These are phyloP conservation scores for Stagonosporopsis cucurbitacearum DNA, from an alignment of 2,329 filamentous ascomycete genomes.

Conservation along the genomic window DNA sequence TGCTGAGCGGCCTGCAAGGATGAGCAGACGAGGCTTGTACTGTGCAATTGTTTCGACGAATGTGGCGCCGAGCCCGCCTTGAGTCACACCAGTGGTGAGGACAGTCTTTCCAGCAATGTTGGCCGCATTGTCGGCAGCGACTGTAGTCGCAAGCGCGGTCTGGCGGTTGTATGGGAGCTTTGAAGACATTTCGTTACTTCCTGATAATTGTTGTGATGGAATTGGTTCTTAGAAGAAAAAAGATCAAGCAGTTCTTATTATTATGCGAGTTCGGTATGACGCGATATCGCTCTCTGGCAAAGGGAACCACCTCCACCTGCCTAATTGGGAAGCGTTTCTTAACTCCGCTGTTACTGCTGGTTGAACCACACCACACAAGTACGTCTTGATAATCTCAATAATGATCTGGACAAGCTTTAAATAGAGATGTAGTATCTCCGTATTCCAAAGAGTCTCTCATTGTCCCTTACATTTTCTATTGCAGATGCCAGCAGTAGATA, in stretches of 20 bases:
- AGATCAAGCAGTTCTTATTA: neutral
- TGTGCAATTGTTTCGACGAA: constrained; percentile 39
- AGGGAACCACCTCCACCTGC: neutral
- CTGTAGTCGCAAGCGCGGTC: constrained; percentile 31
- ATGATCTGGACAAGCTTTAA: too few relatives aligned
- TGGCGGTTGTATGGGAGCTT: constrained; percentile 31
- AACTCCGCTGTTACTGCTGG: neutral
- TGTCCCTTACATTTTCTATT: too few relatives aligned
- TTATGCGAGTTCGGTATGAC: neutral
- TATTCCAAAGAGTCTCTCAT: too few relatives aligned
- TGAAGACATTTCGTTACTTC: constrained; percentile 12
- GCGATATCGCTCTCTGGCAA: neutral
- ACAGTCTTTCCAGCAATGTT: constrained; percentile 55
- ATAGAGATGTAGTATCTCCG: too few relatives aligned
- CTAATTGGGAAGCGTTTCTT: neutral
- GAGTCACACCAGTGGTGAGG: constrained; percentile 46
- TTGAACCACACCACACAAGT: neutral
- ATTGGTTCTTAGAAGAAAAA: neutral
- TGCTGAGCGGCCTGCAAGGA: constrained; percentile 51
- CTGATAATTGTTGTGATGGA: neutral
- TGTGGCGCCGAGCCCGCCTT: constrained; percentile 37
- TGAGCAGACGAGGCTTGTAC: constrained; percentile 35
- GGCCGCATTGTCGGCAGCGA: constrained; percentile 52
- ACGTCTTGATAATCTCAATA: too few relatives aligned
- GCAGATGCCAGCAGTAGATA: neutral